Evolutionary conservation across 164 flowering plant species (phyloP).

Genomic region (Macadamia tetraphylla): DNA sequence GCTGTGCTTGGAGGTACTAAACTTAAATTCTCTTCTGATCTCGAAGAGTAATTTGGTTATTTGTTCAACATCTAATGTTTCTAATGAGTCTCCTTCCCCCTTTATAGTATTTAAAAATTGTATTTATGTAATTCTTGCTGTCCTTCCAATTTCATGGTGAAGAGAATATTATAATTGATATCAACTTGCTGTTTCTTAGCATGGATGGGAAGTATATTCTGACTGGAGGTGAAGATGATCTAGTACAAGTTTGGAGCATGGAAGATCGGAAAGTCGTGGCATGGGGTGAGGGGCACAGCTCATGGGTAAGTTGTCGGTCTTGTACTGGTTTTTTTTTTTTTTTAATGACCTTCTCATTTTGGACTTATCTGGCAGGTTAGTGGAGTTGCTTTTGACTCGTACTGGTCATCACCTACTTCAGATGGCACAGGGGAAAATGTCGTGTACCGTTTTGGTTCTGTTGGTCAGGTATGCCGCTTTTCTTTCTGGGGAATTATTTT

Average conservation of each 20-base stretch:
- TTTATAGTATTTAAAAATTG: neutral
- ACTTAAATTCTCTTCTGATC: neutral
- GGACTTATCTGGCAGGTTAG: slow-evolving; percentile 63
- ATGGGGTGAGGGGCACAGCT: slow-evolving; percentile 98
- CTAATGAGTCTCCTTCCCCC: neutral
- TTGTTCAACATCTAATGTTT: neutral
- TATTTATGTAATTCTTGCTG: neutral
- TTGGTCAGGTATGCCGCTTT: slow-evolving; percentile 75
- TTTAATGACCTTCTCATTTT: slow-evolving; percentile 5
- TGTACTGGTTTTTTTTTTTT: neutral
- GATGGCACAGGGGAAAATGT: slow-evolving; percentile 69
- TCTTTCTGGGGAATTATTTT: neutral
- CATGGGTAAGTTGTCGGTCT: slow-evolving; percentile 63
- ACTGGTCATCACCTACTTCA: slow-evolving; percentile 84
- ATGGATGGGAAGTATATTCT: slow-evolving; percentile 86
- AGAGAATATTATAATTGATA: slow-evolving; percentile 7
- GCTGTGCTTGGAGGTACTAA: slow-evolving; percentile 95
- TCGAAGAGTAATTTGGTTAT: neutral
- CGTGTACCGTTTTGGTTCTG: slow-evolving; percentile 96
- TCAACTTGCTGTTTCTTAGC: slow-evolving; percentile 30
- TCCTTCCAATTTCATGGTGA: neutral
- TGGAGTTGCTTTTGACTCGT: slow-evolving; percentile 96
- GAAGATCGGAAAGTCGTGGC: slow-evolving; percentile 95
- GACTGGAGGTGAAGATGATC: slow-evolving; percentile 98
- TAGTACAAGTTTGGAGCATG: slow-evolving; percentile 98